Conservation (phyloP, 2,329 filamentous ascomycete species). For the Cladophialophora carrionii region DNA sequence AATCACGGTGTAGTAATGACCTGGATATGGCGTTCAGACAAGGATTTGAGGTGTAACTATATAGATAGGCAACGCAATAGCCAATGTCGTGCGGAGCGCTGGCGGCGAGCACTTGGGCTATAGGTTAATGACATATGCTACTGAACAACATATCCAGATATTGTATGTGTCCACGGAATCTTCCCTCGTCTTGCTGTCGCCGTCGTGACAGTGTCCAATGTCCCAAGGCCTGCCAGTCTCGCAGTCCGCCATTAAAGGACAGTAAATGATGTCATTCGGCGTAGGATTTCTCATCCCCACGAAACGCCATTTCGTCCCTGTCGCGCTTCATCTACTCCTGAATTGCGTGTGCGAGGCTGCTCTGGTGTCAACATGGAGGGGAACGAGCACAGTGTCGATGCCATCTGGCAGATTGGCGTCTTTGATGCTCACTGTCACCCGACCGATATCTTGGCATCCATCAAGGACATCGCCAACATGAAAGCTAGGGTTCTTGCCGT, state of each 20-base stretch:
- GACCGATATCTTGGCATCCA: constrained; percentile 64
- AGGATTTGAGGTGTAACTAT: background rate
- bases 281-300: background rate
- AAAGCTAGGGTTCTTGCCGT: constrained; percentile 61
- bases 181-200: background rate
- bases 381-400: constrained; percentile 16
- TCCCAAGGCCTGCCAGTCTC: background rate
- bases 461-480: constrained; percentile 60
- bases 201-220: background rate
- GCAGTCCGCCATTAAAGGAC: background rate
- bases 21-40: background rate
- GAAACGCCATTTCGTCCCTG: background rate
- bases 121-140: constrained; percentile 2
- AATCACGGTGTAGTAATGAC: constrained; percentile 3
- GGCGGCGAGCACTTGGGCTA: background rate
- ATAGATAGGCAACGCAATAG: background rate
- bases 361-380: background rate
- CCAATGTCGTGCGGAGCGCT: background rate
- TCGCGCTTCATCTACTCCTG: background rate
- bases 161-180: background rate
- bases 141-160: background rate
- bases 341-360: background rate
- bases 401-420: constrained; percentile 61
- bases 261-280: background rate
- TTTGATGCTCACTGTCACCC: constrained; percentile 70